phyloP scores from a whole-genome alignment of 805 yeast species.

The Pichia manshurica region DNA sequence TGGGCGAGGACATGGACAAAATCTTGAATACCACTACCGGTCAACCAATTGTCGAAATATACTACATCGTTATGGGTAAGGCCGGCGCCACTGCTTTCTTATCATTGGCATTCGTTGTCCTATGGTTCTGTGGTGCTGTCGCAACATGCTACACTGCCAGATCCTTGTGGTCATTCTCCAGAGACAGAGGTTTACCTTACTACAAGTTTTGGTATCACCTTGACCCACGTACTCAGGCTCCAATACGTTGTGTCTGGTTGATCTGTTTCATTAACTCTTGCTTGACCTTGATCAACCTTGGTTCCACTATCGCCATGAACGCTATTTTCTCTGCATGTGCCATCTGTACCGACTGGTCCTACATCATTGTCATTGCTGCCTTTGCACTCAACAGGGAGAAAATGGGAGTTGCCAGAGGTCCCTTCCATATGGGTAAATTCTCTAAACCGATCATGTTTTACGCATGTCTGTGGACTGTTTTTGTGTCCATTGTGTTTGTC shows the following conservation, averaged over 20 bases:
- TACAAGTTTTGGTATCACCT: constrained; percentile 38
- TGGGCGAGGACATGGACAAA: constrained; percentile 35
- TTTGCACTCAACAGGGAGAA: constrained; percentile 41
- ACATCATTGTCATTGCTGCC: constrained; percentile 41
- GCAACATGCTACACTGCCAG: constrained; percentile 45
- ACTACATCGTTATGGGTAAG: constrained; percentile 46
- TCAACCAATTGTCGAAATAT: constrained; percentile 49
- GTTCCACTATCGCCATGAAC: constrained; percentile 42
- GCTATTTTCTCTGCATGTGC: constrained; percentile 52
- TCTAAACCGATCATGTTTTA: constrained; percentile 36
- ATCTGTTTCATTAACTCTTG: constrained; percentile 37
- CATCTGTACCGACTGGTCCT: constrained; percentile 45
- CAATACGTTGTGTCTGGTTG: constrained; percentile 42
- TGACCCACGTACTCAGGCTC: constrained; percentile 35
- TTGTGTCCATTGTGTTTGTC: constrained; percentile 42
- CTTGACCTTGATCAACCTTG: constrained; percentile 39
- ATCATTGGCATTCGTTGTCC: constrained; percentile 42
- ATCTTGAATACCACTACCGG: constrained; percentile 35
- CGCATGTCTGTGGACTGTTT: constrained; percentile 42
- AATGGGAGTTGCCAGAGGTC: constrained; percentile 42
- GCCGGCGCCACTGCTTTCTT: constrained; percentile 48
- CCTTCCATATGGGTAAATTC: constrained; percentile 40
- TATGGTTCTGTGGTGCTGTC: constrained; percentile 50
- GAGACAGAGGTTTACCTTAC: constrained; percentile 50
- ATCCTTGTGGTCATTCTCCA: constrained; percentile 51